Percentiles rank a stretch among this genome's conserved stretches.
phyloP scores from a whole-genome alignment of 495 filamentous ascomycete species.

The Friedmanniomyces endolithicus region DNA sequence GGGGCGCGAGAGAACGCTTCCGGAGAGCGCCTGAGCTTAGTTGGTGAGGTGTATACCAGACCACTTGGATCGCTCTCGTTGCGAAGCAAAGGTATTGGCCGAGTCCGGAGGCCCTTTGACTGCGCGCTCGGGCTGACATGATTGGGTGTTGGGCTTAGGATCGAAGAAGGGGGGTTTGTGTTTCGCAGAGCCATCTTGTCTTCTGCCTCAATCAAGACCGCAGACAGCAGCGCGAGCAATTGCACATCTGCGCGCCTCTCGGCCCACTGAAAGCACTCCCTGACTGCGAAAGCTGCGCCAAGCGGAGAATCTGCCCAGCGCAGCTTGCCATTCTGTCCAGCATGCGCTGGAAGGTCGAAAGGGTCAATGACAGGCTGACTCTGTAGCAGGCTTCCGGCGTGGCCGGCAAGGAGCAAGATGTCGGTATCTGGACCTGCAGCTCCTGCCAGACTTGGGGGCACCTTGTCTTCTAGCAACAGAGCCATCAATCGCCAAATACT shows the following conservation, averaged over 20 bases:
- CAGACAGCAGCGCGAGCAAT: conserved; percentile 13
- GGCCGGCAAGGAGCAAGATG: conserved; percentile 48
- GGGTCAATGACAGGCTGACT: conserved; percentile 26
- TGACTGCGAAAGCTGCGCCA: conserved; percentile 59
- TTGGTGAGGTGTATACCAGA: not conserved
- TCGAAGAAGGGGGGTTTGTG: not conserved
- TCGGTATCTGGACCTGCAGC: conserved; percentile 37
- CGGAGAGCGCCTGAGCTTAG: not conserved
- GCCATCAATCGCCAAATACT: conserved; percentile 74
- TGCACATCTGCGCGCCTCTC: conserved; percentile 12
- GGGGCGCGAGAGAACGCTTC: not conserved
- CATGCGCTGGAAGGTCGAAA: conserved; percentile 15
- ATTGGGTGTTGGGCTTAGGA: not conserved
- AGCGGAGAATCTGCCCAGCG: conserved; percentile 72
- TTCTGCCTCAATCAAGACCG: conserved; percentile 8
- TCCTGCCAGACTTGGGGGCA: conserved; percentile 35
- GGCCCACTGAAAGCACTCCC: conserved; percentile 27
- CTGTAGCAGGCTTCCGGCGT: conserved; percentile 28
- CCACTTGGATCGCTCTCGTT: not conserved
- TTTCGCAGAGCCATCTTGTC: not conserved
- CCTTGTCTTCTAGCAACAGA: conserved; percentile 61
- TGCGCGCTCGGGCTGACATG: too few relatives aligned
- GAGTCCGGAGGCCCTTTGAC: not conserved
- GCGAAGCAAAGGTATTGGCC: not conserved
- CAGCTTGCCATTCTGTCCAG: not conserved